Conservation (phyloP, 805 yeast genomes). For the Maudiozyma pseudohumilis region DNA sequence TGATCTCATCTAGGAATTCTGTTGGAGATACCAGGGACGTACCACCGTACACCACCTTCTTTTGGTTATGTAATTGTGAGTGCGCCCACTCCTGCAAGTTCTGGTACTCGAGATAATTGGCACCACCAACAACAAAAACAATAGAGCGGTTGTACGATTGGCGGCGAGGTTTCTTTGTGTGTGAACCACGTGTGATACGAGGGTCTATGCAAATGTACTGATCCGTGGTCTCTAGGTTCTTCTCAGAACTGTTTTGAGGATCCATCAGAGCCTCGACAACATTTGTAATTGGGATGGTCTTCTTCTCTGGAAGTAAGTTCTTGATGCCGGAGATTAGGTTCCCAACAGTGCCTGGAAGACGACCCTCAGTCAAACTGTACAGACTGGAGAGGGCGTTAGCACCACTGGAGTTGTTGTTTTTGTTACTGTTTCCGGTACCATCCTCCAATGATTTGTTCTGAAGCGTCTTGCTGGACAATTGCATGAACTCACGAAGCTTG, state of each 20-base stretch:
- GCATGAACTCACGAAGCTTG: constrained; percentile 68
- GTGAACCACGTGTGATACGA: constrained; percentile 73
- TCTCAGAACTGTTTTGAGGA: constrained; percentile 54
- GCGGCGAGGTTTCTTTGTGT: constrained; percentile 79
- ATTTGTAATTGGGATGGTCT: constrained; percentile 79
- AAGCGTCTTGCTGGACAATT: constrained; percentile 37
- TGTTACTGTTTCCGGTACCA: constrained; percentile 19
- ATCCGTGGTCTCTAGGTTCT: constrained; percentile 66
- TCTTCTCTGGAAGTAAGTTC: constrained; percentile 77
- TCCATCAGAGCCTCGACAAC: constrained; percentile 88
- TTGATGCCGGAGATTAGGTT: constrained; percentile 81
- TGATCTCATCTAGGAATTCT: constrained; percentile 59
- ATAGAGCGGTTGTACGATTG: constrained; percentile 70
- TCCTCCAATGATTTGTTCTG: constrained; percentile 27
- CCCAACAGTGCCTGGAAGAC: constrained; percentile 80
- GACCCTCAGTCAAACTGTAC: constrained; percentile 74
- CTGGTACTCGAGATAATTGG: constrained; percentile 88
- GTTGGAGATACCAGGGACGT: constrained; percentile 65
- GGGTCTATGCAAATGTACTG: constrained; percentile 90
- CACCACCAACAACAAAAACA: constrained; percentile 95
- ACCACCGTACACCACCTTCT: constrained; percentile 75
- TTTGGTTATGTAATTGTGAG: constrained; percentile 33
- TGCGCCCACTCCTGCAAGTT: constrained; percentile 84
- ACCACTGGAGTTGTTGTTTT: constrained; percentile 7
- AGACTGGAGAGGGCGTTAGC: constrained; percentile 48